Conservation (phyloP, 495 filamentous ascomycete species). For the Penicillium salamii region DNA sequence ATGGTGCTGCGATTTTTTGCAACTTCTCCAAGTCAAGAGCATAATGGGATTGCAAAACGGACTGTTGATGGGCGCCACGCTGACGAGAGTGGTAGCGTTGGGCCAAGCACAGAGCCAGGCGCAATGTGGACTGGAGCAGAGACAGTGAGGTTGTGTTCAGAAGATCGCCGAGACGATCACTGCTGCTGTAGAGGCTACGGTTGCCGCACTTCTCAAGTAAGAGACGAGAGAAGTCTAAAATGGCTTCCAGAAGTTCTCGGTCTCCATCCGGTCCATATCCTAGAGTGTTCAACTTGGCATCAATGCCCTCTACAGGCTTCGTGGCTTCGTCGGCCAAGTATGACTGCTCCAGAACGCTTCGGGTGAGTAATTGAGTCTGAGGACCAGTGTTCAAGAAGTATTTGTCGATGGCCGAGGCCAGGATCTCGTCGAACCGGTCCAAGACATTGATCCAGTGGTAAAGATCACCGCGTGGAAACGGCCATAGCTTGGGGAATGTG, state of each 20-base stretch:
- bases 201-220: conserved; percentile 96
- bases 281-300: conserved; percentile 51
- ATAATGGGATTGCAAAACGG: conserved; percentile 81
- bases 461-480: conserved; percentile 92
- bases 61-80: conserved; percentile 65
- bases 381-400: conserved; percentile 81
- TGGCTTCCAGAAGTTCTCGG: conserved; percentile 68
- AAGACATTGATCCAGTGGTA: conserved; percentile 98
- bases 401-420: conserved; percentile 75
- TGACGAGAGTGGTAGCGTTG: conserved; percentile 88
- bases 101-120: conserved; percentile 76
- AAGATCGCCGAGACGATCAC: conserved; percentile 78
- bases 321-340: conserved; percentile 39
- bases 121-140: conserved; percentile 71
- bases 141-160: conserved; percentile 80
- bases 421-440: conserved; percentile 87
- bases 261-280: conserved; percentile 74
- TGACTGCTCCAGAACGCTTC: conserved; percentile 58
- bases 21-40: conserved; percentile 90
- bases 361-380: conserved; percentile 70
- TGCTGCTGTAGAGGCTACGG: conserved; percentile 92
- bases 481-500: conserved; percentile 84
- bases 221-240: conserved; percentile 80
- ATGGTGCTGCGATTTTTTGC: conserved; percentile 76
- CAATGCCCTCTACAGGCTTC: conserved; percentile 45